A percentile compares a stretch with the other conserved stretches of the same genome.
Evolutionary conservation across 2,329 filamentous ascomycete genomes (phyloP).

Genomic region (Fusarium brachygibbosum): DNA sequence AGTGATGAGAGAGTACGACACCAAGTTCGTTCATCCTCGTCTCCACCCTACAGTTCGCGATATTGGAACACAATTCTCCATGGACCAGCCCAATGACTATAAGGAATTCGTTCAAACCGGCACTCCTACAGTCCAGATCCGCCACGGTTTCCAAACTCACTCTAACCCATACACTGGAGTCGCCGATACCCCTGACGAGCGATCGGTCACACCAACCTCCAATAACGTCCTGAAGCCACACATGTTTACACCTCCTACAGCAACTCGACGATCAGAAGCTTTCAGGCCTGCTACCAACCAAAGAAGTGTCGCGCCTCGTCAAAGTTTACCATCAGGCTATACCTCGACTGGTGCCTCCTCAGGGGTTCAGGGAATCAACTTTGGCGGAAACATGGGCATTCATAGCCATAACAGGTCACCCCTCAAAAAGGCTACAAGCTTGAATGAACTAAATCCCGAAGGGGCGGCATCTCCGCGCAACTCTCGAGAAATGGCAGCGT

Average conservation of each 20-base stretch:
- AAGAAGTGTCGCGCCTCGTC: conserved; percentile 51
- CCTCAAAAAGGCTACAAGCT: conserved; percentile 79
- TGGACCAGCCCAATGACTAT: conserved; percentile 58
- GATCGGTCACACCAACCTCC: conserved; percentile 52
- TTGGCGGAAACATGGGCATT: conserved; percentile 83
- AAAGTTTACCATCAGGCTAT: conserved; percentile 55
- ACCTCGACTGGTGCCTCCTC: conserved; percentile 49
- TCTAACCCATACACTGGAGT: conserved; percentile 82
- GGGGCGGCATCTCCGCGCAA: conserved; percentile 66
- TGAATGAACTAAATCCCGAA: conserved; percentile 67
- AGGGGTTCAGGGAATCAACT: conserved; percentile 49
- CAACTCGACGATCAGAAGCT: conserved; percentile 53
- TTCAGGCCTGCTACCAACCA: conserved; percentile 51
- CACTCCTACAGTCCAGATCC: conserved; percentile 73
- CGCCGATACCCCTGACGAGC: conserved; percentile 62
- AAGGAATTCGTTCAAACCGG: conserved; percentile 63
- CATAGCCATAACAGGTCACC: conserved; percentile 86
- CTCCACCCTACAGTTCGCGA: conserved; percentile 83
- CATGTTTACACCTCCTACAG: conserved; percentile 59
- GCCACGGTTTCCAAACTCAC: conserved; percentile 82
- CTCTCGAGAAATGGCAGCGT: conserved; percentile 71
- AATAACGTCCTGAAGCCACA: conserved; percentile 58
- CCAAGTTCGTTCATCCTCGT: conserved; percentile 91
- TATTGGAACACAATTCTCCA: conserved; percentile 83
- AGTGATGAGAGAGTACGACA: conserved; percentile 95